Conservation (phyloP, 768 basidiomycete genomes). For the Boletus reticulatus region DNA sequence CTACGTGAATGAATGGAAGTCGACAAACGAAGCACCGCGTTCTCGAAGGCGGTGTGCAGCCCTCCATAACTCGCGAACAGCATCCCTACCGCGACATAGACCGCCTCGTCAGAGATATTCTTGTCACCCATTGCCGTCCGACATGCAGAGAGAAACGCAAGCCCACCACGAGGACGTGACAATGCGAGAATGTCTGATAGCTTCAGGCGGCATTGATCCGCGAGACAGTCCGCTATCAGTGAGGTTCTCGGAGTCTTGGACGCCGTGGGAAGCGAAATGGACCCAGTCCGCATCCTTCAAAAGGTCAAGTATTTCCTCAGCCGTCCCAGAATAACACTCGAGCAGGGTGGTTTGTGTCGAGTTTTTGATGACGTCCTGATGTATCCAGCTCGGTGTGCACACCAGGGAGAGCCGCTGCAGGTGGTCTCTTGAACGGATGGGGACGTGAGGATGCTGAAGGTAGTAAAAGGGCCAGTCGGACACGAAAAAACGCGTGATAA, state of each 20-base stretch:
- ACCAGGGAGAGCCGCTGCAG: background rate
- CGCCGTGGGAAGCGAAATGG: constrained; percentile 33
- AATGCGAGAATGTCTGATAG: background rate
- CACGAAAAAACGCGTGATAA: background rate
- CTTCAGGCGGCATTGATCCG: background rate
- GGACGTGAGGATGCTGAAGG: constrained; percentile 16
- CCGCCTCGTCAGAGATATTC: constrained; percentile 33
- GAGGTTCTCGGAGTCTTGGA: constrained; percentile 19
- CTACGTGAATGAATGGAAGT: background rate
- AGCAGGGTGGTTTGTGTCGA: background rate
- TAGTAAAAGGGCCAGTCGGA: constrained; percentile 2
- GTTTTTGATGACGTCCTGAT: background rate
- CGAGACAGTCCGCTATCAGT: constrained; percentile 22
- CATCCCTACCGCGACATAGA: constrained; percentile 44
- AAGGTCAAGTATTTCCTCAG: background rate
- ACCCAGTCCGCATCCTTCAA: constrained; percentile 7
- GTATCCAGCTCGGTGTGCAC: constrained; percentile 18
- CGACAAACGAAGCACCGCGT: background rate
- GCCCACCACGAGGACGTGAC: constrained; percentile 17
- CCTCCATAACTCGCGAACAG: constrained; percentile 34
- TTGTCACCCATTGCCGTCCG: constrained; percentile 38
- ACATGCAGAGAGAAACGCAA: constrained; percentile 47
- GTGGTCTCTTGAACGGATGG: background rate
- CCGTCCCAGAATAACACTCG: background rate
- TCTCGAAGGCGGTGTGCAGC: background rate